phyloP scores from a whole-genome alignment of 768 basidiomycete species.

The Calvatia gigantea region DNA sequence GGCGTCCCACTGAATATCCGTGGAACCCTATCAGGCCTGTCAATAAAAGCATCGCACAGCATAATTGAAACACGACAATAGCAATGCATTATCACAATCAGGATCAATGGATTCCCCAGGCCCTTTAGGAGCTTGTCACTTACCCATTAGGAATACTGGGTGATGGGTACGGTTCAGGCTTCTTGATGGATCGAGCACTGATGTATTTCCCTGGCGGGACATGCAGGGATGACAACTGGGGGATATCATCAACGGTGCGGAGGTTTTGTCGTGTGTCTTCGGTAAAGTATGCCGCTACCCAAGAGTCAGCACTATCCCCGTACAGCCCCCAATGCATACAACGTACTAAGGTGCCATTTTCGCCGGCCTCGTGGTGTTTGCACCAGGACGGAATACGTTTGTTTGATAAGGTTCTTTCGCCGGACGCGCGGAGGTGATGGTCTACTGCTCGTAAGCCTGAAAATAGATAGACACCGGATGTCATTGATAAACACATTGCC shows the following conservation, averaged over 20 bases:
- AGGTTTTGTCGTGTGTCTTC: constrained; percentile 57
- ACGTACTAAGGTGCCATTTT: constrained; percentile 81
- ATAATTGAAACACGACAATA: neutral
- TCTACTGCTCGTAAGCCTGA: constrained; percentile 9
- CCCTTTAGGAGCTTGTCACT: neutral
- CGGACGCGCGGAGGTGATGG: constrained; percentile 15
- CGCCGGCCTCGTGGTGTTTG: constrained; percentile 61
- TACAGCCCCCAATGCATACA: constrained; percentile 5
- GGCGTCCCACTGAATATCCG: constrained; percentile 1
- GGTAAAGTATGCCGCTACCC: constrained; percentile 73
- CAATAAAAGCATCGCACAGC: neutral
- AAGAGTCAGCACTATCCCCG: neutral
- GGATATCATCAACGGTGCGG: constrained; percentile 55
- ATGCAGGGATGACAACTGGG: constrained; percentile 45
- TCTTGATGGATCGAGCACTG: constrained; percentile 46
- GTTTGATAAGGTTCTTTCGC: constrained; percentile 61
- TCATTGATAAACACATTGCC: constrained; percentile 5
- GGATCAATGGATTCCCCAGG: constrained; percentile 1
- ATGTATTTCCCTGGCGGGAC: constrained; percentile 62
- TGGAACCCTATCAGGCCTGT: constrained; percentile 6
- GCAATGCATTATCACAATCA: constrained; percentile 7
- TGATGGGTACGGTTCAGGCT: constrained; percentile 20
- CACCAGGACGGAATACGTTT: constrained; percentile 78
- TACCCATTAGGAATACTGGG: neutral
- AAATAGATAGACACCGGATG: neutral